Conservation (phyloP, 2,329 filamentous ascomycete species). For the Verticillium longisporum region DNA sequence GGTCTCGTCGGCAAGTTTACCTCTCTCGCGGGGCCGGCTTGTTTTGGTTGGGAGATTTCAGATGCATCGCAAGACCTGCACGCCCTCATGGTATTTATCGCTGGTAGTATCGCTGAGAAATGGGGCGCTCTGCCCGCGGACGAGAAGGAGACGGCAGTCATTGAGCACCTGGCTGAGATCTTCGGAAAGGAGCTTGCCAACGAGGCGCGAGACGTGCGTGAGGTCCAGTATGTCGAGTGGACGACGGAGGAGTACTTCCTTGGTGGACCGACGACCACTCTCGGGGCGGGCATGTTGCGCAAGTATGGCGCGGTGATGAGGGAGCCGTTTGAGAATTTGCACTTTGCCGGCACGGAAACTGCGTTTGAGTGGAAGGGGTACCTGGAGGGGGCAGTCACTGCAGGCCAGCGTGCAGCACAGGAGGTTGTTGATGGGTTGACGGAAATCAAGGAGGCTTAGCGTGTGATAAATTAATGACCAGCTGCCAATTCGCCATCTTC, state of each 20-base stretch:
- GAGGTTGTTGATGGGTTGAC: neutral
- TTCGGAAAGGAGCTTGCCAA: conserved; percentile 7
- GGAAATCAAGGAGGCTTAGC: neutral
- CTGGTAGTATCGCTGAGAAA: conserved; percentile 18
- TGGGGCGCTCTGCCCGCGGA: conserved; percentile 15
- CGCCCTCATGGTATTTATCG: conserved; percentile 23
- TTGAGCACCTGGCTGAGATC: conserved; percentile 12
- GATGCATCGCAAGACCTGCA: conserved; percentile 14
- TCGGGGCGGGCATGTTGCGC: conserved; percentile 6
- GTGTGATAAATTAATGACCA: too few species aligned
- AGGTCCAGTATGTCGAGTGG: conserved; percentile 12
- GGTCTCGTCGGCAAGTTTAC: conserved; percentile 33
- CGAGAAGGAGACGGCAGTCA: conserved; percentile 7
- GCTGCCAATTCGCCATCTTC: too few species aligned
- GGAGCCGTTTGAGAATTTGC: conserved; percentile 15
- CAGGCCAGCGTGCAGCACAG: conserved; percentile 10
- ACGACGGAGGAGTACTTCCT: conserved; percentile 11
- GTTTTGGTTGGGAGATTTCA: conserved; percentile 20
- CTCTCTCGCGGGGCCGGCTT: conserved; percentile 21
- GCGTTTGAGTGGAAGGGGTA: conserved; percentile 18
- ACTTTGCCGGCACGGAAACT: conserved; percentile 18
- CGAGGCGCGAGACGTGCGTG: conserved; percentile 6
- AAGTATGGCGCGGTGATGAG: conserved; percentile 18
- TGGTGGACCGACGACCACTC: conserved; percentile 9
- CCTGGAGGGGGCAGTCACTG: conserved; percentile 16